Conservation (phyloP, 2,329 filamentous ascomycete species). For the Alternaria consortialis region DNA sequence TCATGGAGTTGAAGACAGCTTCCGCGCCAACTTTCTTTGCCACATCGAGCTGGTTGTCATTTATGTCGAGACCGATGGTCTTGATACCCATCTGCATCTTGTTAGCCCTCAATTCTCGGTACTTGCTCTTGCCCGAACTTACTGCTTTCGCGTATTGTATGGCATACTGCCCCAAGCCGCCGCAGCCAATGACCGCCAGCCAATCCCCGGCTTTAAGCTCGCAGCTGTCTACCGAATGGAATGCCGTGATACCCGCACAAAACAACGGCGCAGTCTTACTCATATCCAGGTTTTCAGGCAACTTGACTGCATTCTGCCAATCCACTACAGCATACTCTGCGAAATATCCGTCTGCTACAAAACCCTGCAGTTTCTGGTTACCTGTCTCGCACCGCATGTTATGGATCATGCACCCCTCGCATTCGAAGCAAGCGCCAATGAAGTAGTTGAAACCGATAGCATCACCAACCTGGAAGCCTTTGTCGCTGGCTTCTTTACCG, state of each 20-base stretch:
- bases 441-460: constrained; percentile 59
- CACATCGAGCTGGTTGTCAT: constrained; percentile 54
- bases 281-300: constrained; percentile 51
- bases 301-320: constrained; percentile 55
- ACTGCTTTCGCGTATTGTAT: constrained; percentile 58
- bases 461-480: constrained; percentile 56
- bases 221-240: constrained; percentile 44
- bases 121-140: background rate
- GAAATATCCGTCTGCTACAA: constrained; percentile 57
- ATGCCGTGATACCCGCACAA: constrained; percentile 61
- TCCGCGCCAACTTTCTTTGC: constrained; percentile 54
- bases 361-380: constrained; percentile 55
- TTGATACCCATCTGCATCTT: constrained; percentile 51
- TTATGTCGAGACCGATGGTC: constrained; percentile 57
- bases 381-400: constrained; percentile 54
- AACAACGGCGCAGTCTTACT: constrained; percentile 56
- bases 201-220: constrained; percentile 47
- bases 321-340: constrained; percentile 59
- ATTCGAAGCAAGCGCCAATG: constrained; percentile 58
- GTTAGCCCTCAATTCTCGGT: background rate
- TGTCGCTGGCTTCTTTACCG: constrained; percentile 42
- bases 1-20: constrained; percentile 55
- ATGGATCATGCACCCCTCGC: constrained; percentile 58
- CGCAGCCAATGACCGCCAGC: constrained; percentile 57
- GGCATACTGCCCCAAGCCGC: constrained; percentile 58